phyloP scores from a whole-genome alignment of 306 rosid species.

The Quercus berberidifolia region DNA sequence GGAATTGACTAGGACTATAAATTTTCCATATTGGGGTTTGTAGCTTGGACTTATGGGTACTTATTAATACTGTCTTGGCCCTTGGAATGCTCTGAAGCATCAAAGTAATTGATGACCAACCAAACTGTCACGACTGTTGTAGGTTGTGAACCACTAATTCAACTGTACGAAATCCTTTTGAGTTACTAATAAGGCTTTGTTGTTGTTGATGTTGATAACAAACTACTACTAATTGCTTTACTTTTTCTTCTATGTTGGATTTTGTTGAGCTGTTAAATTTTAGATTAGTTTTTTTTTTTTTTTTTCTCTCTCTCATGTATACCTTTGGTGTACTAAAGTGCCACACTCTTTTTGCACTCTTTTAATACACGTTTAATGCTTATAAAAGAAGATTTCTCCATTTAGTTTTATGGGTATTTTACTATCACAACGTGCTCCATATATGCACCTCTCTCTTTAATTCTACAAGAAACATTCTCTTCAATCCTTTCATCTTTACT shows the following conservation, averaged over 20 bases:
- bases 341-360: too few species aligned
- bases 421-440: background rate
- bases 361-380: too few species aligned
- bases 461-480: background rate
- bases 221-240: too few species aligned
- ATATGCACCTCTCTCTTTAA: background rate
- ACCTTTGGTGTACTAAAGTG: too few species aligned
- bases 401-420: background rate
- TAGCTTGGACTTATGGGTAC: background rate
- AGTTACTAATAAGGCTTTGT: too few species aligned
- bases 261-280: too few species aligned
- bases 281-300: too few species aligned
- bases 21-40: background rate
- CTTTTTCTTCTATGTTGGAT: too few species aligned
- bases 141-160: conserved; percentile 81
- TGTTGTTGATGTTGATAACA: too few species aligned
- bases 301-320: too few species aligned
- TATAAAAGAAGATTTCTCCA: background rate
- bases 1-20: background rate
- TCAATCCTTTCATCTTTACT: background rate
- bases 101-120: conserved; percentile 1
- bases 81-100: background rate
- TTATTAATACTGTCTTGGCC: background rate
- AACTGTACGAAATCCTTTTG: conserved; percentile 70
- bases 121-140: conserved; percentile 13